A percentile compares a stretch with the other conserved stretches of the same genome.
These are phyloP conservation scores for Eucalyptus shirleyi DNA, from an alignment of 345 rosid species.

Conservation along the genomic window DNA sequence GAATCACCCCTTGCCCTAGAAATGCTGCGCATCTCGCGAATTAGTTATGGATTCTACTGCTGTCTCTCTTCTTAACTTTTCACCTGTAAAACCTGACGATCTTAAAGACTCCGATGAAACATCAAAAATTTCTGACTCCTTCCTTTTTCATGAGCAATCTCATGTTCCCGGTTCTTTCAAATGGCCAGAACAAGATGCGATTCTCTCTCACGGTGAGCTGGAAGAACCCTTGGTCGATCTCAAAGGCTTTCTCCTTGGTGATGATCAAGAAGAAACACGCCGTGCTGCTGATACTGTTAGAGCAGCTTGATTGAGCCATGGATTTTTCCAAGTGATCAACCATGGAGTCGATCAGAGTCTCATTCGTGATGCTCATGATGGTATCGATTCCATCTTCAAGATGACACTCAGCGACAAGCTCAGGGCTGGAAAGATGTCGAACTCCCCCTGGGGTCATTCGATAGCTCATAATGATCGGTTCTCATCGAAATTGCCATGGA, in stretches of 20 bases:
- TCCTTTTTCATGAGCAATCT: background rate
- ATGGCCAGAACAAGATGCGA: conserved; percentile 30
- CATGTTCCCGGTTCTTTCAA: conserved; percentile 14
- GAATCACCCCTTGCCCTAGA: background rate
- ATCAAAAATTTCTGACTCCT: background rate
- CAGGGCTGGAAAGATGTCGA: conserved; percentile 5
- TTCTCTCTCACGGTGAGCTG: conserved; percentile 15
- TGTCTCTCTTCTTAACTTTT: background rate
- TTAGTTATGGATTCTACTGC: background rate
- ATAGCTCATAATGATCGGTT: conserved; percentile 33
- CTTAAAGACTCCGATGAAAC: background rate
- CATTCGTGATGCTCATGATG: conserved; percentile 11
- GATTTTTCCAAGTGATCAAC: conserved; percentile 56
- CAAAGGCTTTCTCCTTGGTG: conserved; percentile 25
- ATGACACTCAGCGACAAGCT: conserved; percentile 11
- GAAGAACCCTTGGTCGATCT: conserved; percentile 34
- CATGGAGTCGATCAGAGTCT: conserved; percentile 36
- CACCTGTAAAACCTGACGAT: background rate
- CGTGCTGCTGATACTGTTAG: conserved; percentile 12
- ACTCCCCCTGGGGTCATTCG: conserved; percentile 26
- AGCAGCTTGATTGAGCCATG: conserved; percentile 44
- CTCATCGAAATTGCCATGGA: conserved; percentile 53
- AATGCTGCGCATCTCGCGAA: background rate
- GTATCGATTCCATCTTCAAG: conserved; percentile 18
- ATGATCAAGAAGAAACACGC: conserved; percentile 5